phyloP scores from a whole-genome alignment of 768 basidiomycete species.

The Neoboletus magnificus region DNA sequence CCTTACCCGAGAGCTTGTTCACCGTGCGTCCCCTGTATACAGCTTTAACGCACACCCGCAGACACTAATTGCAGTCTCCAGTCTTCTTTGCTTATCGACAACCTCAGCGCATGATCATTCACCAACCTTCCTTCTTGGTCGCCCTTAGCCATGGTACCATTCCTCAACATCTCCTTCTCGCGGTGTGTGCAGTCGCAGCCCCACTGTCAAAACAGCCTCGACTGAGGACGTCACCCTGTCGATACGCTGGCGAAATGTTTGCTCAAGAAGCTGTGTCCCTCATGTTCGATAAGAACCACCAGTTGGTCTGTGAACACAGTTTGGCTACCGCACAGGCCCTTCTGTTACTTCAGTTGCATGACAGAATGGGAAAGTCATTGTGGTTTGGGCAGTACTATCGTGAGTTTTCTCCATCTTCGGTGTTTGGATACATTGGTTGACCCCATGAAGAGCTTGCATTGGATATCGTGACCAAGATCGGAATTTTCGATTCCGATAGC shows the following conservation, averaged over 20 bases:
- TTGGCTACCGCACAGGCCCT: constrained; percentile 75
- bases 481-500: constrained; percentile 61
- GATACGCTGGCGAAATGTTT: constrained; percentile 51
- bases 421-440: constrained; percentile 7
- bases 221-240: constrained; percentile 51
- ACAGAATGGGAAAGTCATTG: constrained; percentile 41
- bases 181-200: constrained; percentile 76
- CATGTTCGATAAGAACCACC: constrained; percentile 69
- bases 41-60: not conserved
- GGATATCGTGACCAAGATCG: constrained; percentile 63
- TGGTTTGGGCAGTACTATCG: constrained; percentile 31
- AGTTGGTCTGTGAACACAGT: constrained; percentile 56
- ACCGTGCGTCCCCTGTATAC: constrained; percentile 44
- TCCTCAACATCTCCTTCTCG: constrained; percentile 66
- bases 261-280: constrained; percentile 58
- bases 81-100: constrained; percentile 84
- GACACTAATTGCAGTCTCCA: constrained; percentile 26
- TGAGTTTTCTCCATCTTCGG: constrained; percentile 17
- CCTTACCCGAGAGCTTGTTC: constrained; percentile 70
- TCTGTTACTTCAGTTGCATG: constrained; percentile 68
- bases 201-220: constrained; percentile 67
- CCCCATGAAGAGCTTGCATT: constrained; percentile 53
- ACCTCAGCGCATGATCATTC: constrained; percentile 71
- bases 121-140: constrained; percentile 73
- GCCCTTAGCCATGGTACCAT: constrained; percentile 64